Evolutionary conservation across 352 stramenopile species (phyloP), one percentile per base, ranked within the genome.

Genomic region (Pythium guiyangense): DNA sequence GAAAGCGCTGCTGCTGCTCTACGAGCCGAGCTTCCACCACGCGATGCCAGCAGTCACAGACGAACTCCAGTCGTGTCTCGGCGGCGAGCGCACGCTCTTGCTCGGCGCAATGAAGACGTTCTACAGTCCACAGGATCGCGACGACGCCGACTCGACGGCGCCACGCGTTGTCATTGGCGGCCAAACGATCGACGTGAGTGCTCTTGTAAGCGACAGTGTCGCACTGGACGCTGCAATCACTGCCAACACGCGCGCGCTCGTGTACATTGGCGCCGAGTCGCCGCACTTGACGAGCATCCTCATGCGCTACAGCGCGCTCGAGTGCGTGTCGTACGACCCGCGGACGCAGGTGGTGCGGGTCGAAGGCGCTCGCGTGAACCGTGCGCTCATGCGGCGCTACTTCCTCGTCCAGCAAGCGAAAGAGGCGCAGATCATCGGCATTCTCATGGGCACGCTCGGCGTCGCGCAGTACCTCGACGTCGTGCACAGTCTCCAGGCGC

Each of bases 371-470:
- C 67, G 57, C 11, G 74, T 92, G 18, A 93, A 93, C 60, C 80
- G 79, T 47, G 70, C 77, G 39, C 70, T 95, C 25, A 91, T 90
- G 77, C 65, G 69, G 54, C 63, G 77, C 64, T 82, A 64, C 60
- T 93, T 80, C 54, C 59, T 94, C 44, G 88, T 98, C 12, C 92
- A 99, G 70, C 92, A 97, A 60, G 96, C 94, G 6, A 90, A 93
- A 56, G 88, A 98, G 54, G 92, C 95, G 2, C 79, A 90, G 53
- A 97, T 98, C 47, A 96, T 98, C 56, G 96, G 94, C 37, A 98
- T 99, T 66, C 79, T 99, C 37, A 97, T 99, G 66, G 96, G 92
- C 10, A 98, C 92, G 5, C 76, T 99, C 3, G 94, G 92, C 47
- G 94, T 95, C 34, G 81, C 85, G 55, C 83, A 93, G 52, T 98